Conservation (phyloP, 331 rosid genomes). For the Phaseolus coccineus region DNA sequence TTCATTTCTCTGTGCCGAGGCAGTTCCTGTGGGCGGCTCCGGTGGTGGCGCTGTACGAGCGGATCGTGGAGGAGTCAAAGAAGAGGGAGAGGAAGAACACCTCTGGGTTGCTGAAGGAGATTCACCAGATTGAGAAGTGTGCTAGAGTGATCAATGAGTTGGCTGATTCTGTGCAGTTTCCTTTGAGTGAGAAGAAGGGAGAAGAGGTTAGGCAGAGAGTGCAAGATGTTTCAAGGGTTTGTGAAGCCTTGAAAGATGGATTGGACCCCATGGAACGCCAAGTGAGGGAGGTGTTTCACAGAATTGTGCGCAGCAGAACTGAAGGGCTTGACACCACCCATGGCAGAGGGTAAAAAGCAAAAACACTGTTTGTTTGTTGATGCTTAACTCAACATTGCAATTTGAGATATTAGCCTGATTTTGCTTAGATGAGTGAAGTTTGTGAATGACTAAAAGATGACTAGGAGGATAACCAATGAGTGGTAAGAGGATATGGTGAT, state of each 20-base stretch:
- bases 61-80: slow-evolving; percentile 78
- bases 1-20: slow-evolving; percentile 68
- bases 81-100: slow-evolving; percentile 79
- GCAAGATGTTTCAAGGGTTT: slow-evolving; percentile 62
- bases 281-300: slow-evolving; percentile 83
- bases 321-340: slow-evolving; percentile 76
- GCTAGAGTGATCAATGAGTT: slow-evolving; percentile 69
- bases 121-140: slow-evolving; percentile 79
- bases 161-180: slow-evolving; percentile 71
- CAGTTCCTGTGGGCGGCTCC: slow-evolving; percentile 75
- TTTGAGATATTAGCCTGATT: slow-evolving; percentile 35
- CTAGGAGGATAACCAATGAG: not conserved
- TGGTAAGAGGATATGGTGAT: slow-evolving; percentile 15
- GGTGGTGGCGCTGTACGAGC: slow-evolving; percentile 64
- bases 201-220: slow-evolving; percentile 74
- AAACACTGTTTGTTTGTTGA: slow-evolving; percentile 2
- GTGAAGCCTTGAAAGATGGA: slow-evolving; percentile 65
- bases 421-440: slow-evolving; percentile 22
- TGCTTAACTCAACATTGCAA: slow-evolving; percentile 15
- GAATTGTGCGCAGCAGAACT: slow-evolving; percentile 71
- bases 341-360: slow-evolving; percentile 49
- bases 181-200: slow-evolving; percentile 74
- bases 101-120: slow-evolving; percentile 80
- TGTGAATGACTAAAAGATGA: slow-evolving; percentile 13
- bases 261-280: slow-evolving; percentile 81